Evolutionary conservation across 2,329 filamentous ascomycete genomes (phyloP), one percentile per base, ranked within the genome.

Genomic region (Botrytis medusae): DNA sequence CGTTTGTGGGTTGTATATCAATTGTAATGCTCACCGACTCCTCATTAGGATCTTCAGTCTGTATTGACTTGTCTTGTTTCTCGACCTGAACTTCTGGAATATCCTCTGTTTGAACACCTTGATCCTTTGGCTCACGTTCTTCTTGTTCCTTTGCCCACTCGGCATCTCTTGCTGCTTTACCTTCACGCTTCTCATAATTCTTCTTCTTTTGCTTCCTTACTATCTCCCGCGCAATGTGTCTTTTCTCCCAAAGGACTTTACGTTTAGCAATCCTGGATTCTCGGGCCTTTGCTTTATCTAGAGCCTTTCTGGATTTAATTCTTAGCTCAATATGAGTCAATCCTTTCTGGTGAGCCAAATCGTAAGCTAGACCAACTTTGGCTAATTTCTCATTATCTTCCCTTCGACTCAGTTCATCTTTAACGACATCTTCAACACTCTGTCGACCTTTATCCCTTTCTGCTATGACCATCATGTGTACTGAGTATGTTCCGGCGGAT

Each of bases 331-430:
- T 81, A 71, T 88, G 85, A 0, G 83, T 82, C 67, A 85, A 84
- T 1, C 86, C 88, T 79, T 90, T 90, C 81, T 84, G 86, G 77
- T 90, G 88, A 0, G 88, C 88, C 9, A 90, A 77, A 76, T 90
- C 88, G 74, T 90, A 90, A 0, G 88, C 86, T 57, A 85, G 84
- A 2, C 88, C 88, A 9, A 90, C 86, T 57, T 87, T 86, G 1
- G 87, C 84, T 2, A 90, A 82, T 80, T 90, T 90, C 62, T 89
- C 87, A 67, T 89, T 89, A 74, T 87, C 85, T 42, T 80, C 80
- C 20, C 87, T 84, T 2, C 80, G 77, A 67, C 83, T 80, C 73
- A 84, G 86, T 77, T 89, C 85, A 20, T 82, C 81, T 77, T 87
- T 87, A 37, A 90, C 84, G 1, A 90, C 86, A 1, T 89, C 85